Conservation (phyloP, 2,329 filamentous ascomycete species). For the Ceratocystis variospora region DNA sequence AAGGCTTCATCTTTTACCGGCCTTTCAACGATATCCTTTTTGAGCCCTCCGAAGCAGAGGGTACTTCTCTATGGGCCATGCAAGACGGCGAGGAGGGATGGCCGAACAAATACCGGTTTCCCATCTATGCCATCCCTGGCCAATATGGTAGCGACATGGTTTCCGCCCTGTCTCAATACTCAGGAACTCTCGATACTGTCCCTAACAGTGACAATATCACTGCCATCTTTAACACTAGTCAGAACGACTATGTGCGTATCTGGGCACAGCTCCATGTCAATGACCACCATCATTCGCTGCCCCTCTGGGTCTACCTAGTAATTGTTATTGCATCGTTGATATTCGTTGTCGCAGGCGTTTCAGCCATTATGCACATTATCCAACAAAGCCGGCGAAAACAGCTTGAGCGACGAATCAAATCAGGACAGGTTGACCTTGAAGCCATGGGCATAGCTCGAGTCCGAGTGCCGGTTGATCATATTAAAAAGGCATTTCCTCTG, state of each 20-base stretch:
- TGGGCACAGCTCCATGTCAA: slow-evolving; percentile 41
- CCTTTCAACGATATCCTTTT: slow-evolving; percentile 37
- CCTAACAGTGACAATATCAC: slow-evolving; percentile 45
- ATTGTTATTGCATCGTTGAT: slow-evolving; percentile 60
- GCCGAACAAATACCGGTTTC: slow-evolving; percentile 57
- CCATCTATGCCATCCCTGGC: slow-evolving; percentile 70
- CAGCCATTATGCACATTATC: slow-evolving; percentile 59
- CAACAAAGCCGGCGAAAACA: slow-evolving; percentile 56
- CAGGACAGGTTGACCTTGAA: slow-evolving; percentile 75
- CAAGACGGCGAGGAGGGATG: slow-evolving; percentile 51
- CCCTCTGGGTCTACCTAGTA: slow-evolving; percentile 67
- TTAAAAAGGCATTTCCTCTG: slow-evolving; percentile 56
- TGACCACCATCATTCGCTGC: slow-evolving; percentile 43
- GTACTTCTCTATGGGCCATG: slow-evolving; percentile 55
- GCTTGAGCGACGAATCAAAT: slow-evolving; percentile 55
- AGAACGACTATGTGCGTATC: slow-evolving; percentile 46
- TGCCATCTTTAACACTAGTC: slow-evolving; percentile 39
- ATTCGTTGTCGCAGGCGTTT: slow-evolving; percentile 52
- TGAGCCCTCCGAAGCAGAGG: slow-evolving; percentile 21
- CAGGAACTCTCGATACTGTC: slow-evolving; percentile 53
- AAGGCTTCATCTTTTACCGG: slow-evolving; percentile 50
- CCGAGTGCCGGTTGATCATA: slow-evolving; percentile 56
- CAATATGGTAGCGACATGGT: slow-evolving; percentile 54
- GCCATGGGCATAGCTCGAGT: slow-evolving; percentile 71
- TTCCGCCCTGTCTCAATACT: slow-evolving; percentile 59